A percentile compares a stretch with the other conserved stretches of the same genome.
These are phyloP conservation scores for Sanghuangporus baumii DNA, from an alignment of 1,284 basidiomycete genomes.

Conservation along the genomic window DNA sequence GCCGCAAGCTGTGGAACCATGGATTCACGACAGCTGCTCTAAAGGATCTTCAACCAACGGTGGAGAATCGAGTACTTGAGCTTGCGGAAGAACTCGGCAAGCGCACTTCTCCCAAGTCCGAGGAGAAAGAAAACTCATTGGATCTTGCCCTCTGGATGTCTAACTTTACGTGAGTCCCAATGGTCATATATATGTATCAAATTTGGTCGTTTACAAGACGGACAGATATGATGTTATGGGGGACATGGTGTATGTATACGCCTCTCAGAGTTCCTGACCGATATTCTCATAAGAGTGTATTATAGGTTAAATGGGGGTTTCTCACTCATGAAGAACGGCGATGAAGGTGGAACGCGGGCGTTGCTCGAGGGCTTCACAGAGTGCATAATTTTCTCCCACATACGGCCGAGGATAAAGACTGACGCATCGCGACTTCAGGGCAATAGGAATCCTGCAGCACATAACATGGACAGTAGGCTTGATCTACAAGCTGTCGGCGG, in stretches of 20 bases:
- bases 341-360: conserved; percentile 16
- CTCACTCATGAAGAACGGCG: conserved; percentile 19
- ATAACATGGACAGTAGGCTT: conserved; percentile 2
- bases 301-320: conserved; percentile 24
- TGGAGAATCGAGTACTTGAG: conserved; percentile 29
- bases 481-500: background rate
- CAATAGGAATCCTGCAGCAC: conserved; percentile 6
- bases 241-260: conserved; percentile 28
- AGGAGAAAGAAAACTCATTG: conserved; percentile 9
- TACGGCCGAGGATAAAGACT: background rate
- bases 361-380: conserved; percentile 17
- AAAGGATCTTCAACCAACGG: conserved; percentile 33
- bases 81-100: conserved; percentile 28
- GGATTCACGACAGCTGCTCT: conserved; percentile 34
- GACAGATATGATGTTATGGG: conserved; percentile 35
- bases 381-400: background rate
- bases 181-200: background rate
- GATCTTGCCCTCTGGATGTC: conserved; percentile 32
- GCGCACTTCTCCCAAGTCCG: conserved; percentile 8
- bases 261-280: background rate
- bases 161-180: conserved; percentile 23
- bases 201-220: background rate
- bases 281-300: background rate
- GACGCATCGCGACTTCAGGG: background rate
- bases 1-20: conserved; percentile 37